These are phyloP conservation scores for Castanea crenata DNA, from an alignment of 306 rosid species.

Conservation along the genomic window DNA sequence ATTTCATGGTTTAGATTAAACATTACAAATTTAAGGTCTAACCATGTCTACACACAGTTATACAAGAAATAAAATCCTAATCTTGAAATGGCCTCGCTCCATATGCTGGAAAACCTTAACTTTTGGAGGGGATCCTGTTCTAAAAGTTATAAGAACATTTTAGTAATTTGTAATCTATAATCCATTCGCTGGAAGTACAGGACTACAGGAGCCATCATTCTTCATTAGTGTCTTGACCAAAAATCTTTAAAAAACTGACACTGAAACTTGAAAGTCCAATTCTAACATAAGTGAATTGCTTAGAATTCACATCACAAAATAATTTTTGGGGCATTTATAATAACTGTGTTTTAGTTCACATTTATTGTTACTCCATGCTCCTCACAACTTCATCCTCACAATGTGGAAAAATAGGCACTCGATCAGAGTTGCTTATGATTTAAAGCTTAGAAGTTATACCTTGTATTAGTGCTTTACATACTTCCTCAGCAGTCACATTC, in stretches of 20 bases:
- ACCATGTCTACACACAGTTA: too few relatives aligned
- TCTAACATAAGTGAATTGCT: not conserved
- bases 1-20: too few relatives aligned
- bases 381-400: not conserved
- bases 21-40: too few relatives aligned
- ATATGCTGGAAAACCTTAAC: not conserved
- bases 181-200: too few relatives aligned
- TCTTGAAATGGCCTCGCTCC: not conserved
- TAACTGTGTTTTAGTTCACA: not conserved
- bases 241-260: too few relatives aligned
- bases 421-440: not conserved
- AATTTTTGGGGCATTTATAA: not conserved
- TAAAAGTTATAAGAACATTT: too few relatives aligned
- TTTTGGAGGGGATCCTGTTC: too few relatives aligned
- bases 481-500: conserved; percentile 70
- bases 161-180: too few relatives aligned
- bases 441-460: conserved; percentile 44
- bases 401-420: not conserved
- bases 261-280: not conserved
- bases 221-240: too few relatives aligned
- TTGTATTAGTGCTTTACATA: conserved; percentile 75
- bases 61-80: not conserved
- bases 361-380: not conserved
- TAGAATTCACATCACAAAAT: not conserved
- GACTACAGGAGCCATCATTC: too few relatives aligned